phyloP scores from a whole-genome alignment of 768 basidiomycete species.

The Suillus weaverae region DNA sequence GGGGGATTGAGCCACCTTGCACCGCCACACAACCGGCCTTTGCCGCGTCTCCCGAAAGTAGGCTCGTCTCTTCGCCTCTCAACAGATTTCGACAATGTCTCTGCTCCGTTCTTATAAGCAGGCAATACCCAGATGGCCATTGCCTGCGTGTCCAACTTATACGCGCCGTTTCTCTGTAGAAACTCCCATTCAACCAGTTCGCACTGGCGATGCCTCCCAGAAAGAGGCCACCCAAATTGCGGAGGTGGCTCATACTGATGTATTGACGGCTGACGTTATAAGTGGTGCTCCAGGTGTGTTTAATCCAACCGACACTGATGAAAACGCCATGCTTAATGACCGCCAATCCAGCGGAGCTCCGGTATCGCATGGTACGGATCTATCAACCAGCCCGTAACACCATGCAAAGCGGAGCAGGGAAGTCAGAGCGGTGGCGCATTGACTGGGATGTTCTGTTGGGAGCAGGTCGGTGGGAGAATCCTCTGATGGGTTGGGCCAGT shows the following conservation, averaged over 20 bases:
- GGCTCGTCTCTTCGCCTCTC: neutral
- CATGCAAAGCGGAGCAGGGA: slow-evolving; percentile 90
- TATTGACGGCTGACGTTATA: slow-evolving; percentile 76
- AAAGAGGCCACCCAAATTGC: slow-evolving; percentile 38
- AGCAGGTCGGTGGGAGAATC: slow-evolving; percentile 95
- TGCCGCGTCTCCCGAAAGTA: neutral
- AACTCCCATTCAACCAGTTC: slow-evolving; percentile 15
- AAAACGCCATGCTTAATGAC: neutral
- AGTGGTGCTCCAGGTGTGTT: slow-evolving; percentile 83
- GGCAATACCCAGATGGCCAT: slow-evolving; percentile 24
- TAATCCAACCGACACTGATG: neutral
- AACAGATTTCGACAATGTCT: slow-evolving; percentile 44
- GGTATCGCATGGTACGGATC: slow-evolving; percentile 85
- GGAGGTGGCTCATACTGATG: slow-evolving; percentile 52
- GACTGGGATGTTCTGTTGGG: slow-evolving; percentile 94
- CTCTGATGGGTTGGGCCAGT: slow-evolving; percentile 95
- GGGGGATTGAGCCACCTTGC: neutral
- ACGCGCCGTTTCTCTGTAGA: slow-evolving; percentile 24
- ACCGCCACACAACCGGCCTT: slow-evolving; percentile 3
- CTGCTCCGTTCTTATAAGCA: slow-evolving; percentile 49
- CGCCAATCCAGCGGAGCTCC: slow-evolving; percentile 64
- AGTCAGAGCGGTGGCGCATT: slow-evolving; percentile 87
- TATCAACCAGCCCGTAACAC: slow-evolving; percentile 92
- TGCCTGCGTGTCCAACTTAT: slow-evolving; percentile 14
- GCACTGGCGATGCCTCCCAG: slow-evolving; percentile 23